Evolutionary conservation across 2,329 filamentous ascomycete genomes (phyloP).

Genomic region (Hymenoscyphus infarciens): DNA sequence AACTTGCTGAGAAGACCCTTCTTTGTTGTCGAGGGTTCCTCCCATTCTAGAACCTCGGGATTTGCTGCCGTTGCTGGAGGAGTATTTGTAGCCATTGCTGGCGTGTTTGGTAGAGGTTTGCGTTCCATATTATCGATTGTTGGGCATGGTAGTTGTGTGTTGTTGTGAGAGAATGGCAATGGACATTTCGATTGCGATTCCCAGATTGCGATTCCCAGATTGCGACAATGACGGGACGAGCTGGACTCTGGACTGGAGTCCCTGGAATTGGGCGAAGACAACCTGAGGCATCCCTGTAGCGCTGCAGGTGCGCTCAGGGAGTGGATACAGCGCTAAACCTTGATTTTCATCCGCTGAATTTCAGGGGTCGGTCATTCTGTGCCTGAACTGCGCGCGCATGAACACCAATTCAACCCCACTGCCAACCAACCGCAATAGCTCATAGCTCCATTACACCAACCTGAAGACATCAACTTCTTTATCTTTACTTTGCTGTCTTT

Average conservation of each 20-base stretch:
- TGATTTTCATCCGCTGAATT: background rate
- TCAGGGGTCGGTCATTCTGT: background rate
- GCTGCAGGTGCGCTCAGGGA: background rate
- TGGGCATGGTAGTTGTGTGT: background rate
- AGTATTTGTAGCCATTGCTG: background rate
- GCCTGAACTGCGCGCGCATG: too few species aligned
- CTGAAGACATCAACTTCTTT: too few species aligned
- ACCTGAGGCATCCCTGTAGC: background rate
- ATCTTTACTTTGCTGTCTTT: too few species aligned
- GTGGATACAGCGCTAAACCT: background rate
- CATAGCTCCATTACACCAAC: too few species aligned
- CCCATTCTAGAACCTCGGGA: conserved; percentile 9
- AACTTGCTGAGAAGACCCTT: conserved; percentile 5
- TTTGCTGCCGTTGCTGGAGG: background rate
- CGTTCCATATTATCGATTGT: background rate
- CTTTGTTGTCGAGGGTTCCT: conserved; percentile 2
- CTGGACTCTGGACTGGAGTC: too few species aligned
- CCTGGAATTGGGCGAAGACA: background rate
- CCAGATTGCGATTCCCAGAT: background rate
- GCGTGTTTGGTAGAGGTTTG: background rate
- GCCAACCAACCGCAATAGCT: too few species aligned
- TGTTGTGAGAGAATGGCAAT: background rate
- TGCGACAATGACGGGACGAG: background rate
- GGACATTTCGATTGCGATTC: background rate
- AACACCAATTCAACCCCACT: background rate